phyloP scores from a whole-genome alignment of 768 basidiomycete species.

The Leccinum broughii region DNA sequence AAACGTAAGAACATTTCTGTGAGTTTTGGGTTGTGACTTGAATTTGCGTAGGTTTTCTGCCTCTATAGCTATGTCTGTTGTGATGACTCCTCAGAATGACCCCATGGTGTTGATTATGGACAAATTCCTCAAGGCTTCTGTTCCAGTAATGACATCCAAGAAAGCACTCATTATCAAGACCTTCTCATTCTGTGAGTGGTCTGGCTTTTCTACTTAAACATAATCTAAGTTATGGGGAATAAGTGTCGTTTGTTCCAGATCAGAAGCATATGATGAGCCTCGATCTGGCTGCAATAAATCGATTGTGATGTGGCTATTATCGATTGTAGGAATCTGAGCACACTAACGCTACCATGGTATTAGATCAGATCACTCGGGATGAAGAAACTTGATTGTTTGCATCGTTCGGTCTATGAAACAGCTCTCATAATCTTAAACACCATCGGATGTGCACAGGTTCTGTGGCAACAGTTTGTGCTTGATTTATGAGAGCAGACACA shows the following conservation, averaged over 20 bases:
- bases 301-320: no score
- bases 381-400: no score
- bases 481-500: no score
- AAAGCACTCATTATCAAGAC: conserved; percentile 1
- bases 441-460: no score
- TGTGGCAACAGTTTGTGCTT: no score
- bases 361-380: no score
- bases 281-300: no score
- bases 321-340: no score
- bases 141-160: neutral
- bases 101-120: neutral
- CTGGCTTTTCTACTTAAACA: neutral
- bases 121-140: neutral
- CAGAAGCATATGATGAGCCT: no score
- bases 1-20: neutral
- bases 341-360: no score
- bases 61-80: neutral
- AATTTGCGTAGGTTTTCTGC: neutral
- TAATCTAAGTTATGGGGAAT: neutral
- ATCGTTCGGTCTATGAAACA: no score
- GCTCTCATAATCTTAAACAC: no score
- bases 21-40: neutral
- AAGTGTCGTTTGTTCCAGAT: neutral
- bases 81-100: neutral
- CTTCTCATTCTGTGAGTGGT: conserved; percentile 13